Conservation (phyloP, 1,284 basidiomycete genomes). For the Schizophyllum commune region DNA sequence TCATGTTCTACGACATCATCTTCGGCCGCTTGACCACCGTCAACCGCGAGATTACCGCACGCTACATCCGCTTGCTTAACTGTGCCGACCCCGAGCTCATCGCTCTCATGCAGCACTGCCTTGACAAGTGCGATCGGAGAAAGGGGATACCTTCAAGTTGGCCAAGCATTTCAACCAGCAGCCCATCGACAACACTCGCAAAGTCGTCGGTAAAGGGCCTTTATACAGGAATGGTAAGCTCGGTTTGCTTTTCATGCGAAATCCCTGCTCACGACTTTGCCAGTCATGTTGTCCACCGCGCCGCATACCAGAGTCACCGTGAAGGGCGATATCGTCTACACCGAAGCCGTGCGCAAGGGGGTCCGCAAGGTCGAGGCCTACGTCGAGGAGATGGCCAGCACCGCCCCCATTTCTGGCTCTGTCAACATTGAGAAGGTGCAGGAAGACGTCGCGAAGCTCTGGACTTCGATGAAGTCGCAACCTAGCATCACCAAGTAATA, state of each 20-base stretch:
- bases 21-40: slow-evolving; percentile 90
- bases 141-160: slow-evolving; percentile 87
- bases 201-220: slow-evolving; percentile 77
- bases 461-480: slow-evolving; percentile 95
- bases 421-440: slow-evolving; percentile 97
- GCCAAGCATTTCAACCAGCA: slow-evolving; percentile 97
- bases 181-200: slow-evolving; percentile 89
- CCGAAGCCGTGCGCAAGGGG: slow-evolving; percentile 90
- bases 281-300: slow-evolving; percentile 97
- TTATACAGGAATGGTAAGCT: slow-evolving; percentile 86
- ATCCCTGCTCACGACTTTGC: slow-evolving; percentile 7
- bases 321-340: slow-evolving; percentile 93
- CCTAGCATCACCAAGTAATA: slow-evolving; percentile 95
- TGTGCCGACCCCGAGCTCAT: slow-evolving; percentile 88
- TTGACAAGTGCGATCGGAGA: slow-evolving; percentile 77
- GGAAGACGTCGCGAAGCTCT: slow-evolving; percentile 91
- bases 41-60: slow-evolving; percentile 92
- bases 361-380: slow-evolving; percentile 98
- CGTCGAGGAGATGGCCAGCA: slow-evolving; percentile 97
- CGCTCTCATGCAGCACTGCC: slow-evolving; percentile 93
- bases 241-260: slow-evolving; percentile 1
- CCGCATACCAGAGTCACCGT: slow-evolving; percentile 90
- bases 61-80: slow-evolving; percentile 96
- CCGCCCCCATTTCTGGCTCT: slow-evolving; percentile 74
- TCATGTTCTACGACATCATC: slow-evolving; percentile 98